Evolutionary conservation across 768 basidiomycete species (phyloP), one percentile per base, ranked within the genome.

Genomic region (Heimioporus sp.): DNA sequence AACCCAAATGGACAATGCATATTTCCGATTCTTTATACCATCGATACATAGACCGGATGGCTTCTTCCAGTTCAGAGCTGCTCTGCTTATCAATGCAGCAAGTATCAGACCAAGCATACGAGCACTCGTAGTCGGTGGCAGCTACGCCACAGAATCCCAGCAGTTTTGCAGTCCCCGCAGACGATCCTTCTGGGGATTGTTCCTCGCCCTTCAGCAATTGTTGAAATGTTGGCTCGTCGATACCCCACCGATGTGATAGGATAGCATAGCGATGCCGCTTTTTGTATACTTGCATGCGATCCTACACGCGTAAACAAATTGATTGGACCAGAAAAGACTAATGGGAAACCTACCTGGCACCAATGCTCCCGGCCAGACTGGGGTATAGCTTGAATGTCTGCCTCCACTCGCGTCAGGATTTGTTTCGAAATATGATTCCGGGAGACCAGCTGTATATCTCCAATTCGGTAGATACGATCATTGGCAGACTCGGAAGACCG

Each of bases 71-170:
- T 37, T 51, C 44, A 4, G 51, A 45, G 31, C 51, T 52, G 44
- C 51, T 52, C 39, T 46, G 28, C n/a, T 46, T 46, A 34, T 52
- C 40, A 24, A 52, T 52, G 28, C 51, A 52, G 19, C 51, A 52
- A 10, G 51, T 52, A 34, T 52, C 51, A 2, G 39, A 41, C 51
- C 51, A 52, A 19, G 35, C 51, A 15, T 52, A 52, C 6, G n/a
- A 10, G 20, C 51, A 52, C 10, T 16, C 21, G 31, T 52, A 52
- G 13, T 52, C 51, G 3, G 11, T 46, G 9, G 21, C 32, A 1
- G 51, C 51, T n/a, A 34, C 28, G 9, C 34, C 41, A 34, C 51
- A 52, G 39, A 52, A 52, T 8, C 21, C 30, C 7, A 36, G 13
- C 39, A 52, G 39, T 21, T 52, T 52, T 36, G 16, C 8, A 9